Evolutionary conservation across 257 asterid species (phyloP).

Genomic region (Jaltomata sinuosa): DNA sequence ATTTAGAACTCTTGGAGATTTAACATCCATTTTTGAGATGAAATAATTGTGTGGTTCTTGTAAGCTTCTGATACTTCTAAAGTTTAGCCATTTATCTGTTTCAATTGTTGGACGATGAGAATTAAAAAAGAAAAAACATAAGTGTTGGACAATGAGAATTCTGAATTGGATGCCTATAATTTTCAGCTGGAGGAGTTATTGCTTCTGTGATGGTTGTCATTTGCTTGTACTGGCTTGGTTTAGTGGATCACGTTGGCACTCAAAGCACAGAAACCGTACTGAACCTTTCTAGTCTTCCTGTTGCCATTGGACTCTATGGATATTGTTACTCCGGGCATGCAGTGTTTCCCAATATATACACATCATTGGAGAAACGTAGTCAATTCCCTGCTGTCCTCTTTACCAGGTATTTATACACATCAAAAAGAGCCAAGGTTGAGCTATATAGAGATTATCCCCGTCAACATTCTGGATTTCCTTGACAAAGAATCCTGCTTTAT

Average conservation of each 20-base stretch:
- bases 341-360: conserved; percentile 85
- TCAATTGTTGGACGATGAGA: neutral
- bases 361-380: conserved; percentile 72
- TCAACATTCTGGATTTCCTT: neutral
- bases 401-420: conserved; percentile 34
- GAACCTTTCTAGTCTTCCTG: conserved; percentile 82
- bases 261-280: conserved; percentile 38
- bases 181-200: conserved; percentile 92
- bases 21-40: neutral
- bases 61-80: neutral
- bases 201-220: conserved; percentile 77
- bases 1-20: neutral
- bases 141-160: neutral
- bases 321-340: conserved; percentile 97
- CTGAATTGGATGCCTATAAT: neutral
- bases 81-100: neutral
- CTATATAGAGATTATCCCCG: neutral
- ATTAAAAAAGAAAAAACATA: too few species aligned
- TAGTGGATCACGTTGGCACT: conserved; percentile 63
- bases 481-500: neutral
- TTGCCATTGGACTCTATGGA: conserved; percentile 91
- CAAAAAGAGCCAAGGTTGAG: neutral
- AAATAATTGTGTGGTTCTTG: neutral
- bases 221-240: conserved; percentile 81
- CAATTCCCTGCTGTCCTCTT: conserved; percentile 76